Conservation (phyloP, 257 asterid genomes). For the Asclepias syriaca region DNA sequence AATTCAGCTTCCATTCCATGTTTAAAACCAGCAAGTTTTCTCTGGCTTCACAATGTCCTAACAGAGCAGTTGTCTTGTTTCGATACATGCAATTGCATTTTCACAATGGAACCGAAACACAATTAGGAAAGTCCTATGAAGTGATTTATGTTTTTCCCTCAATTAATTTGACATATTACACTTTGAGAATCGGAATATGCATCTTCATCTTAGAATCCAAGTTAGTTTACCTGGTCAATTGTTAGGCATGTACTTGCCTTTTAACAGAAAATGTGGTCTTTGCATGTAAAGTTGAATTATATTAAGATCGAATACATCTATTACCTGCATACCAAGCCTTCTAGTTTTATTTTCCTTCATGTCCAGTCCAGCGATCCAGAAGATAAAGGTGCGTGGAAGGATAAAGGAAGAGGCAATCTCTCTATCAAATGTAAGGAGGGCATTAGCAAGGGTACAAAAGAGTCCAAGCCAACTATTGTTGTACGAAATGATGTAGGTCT, state of each 20-base stretch:
- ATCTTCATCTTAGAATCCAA: background rate
- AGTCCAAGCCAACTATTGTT: conserved; percentile 83
- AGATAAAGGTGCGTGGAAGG: conserved; percentile 84
- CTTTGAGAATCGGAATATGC: background rate
- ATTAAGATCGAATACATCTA: background rate
- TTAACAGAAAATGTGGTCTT: background rate
- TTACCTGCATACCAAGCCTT: background rate
- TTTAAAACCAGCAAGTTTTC: background rate
- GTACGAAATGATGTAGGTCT: conserved; percentile 87
- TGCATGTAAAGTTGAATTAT: background rate
- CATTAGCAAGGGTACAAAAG: conserved; percentile 66
- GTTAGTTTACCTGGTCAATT: background rate
- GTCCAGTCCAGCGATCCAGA: conserved; percentile 76
- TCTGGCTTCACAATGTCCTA: background rate
- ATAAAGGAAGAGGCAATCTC: conserved; percentile 86
- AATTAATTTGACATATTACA: background rate
- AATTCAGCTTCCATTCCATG: background rate
- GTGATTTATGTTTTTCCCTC: background rate
- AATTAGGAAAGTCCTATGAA: background rate
- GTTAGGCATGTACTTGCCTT: background rate
- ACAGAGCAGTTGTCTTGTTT: background rate
- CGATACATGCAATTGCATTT: background rate
- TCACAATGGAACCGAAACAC: background rate
- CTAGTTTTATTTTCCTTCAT: conserved; percentile 13
- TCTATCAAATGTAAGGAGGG: conserved; percentile 91